These are phyloP conservation scores for Melampsora americana DNA, from an alignment of 1,284 basidiomycete species.

Conservation along the genomic window DNA sequence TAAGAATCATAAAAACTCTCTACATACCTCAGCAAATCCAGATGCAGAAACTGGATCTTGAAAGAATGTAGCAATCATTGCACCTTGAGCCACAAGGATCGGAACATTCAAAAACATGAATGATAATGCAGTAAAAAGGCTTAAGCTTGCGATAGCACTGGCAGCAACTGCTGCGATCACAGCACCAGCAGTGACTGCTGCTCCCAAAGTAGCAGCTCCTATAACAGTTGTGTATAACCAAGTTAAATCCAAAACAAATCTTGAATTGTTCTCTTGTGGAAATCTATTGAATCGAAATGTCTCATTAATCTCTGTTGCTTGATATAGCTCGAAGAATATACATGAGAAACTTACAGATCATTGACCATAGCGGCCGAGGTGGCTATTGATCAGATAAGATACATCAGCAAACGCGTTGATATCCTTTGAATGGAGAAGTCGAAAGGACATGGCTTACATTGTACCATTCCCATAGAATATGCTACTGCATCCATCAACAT, in stretches of 20 bases:
- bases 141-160: too few species aligned
- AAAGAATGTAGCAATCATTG: too few species aligned
- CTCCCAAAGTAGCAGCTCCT: not conserved
- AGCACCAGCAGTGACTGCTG: too few species aligned
- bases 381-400: not conserved
- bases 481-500: slow-evolving; percentile 23
- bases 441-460: slow-evolving; percentile 7
- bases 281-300: not conserved
- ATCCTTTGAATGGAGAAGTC: too few species aligned
- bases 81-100: too few species aligned
- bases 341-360: slow-evolving; percentile 21
- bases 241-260: slow-evolving; percentile 25
- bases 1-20: too few species aligned
- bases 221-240: slow-evolving; percentile 26
- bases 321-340: not conserved
- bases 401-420: not conserved
- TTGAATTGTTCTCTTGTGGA: slow-evolving; percentile 7
- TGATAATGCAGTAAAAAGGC: too few species aligned
- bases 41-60: too few species aligned
- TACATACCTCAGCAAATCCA: too few species aligned
- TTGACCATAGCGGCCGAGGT: slow-evolving; percentile 29
- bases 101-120: too few species aligned
- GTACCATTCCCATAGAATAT: slow-evolving; percentile 19
- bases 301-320: not conserved
- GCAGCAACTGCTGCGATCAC: too few species aligned